Conservation (phyloP, 2,329 filamentous ascomycete species). For the Mycogone perniciosa region DNA sequence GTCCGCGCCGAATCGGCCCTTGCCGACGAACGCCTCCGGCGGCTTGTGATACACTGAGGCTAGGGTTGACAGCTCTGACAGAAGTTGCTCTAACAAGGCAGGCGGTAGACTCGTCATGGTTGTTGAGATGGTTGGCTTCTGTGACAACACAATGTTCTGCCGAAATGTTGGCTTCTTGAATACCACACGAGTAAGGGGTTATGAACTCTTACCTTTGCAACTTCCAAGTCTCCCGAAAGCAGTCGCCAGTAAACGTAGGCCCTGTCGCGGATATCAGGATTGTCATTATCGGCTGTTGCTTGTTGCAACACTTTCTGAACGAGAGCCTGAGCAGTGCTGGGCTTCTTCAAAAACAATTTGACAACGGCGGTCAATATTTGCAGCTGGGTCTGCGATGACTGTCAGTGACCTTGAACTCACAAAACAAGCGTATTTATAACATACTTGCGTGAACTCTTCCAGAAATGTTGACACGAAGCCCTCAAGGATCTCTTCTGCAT, state of each 20-base stretch:
- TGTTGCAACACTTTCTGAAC: constrained; percentile 92
- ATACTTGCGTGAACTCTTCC: constrained; percentile 90
- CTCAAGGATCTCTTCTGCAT: constrained; percentile 88
- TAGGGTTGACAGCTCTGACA: constrained; percentile 85
- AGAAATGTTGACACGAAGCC: constrained; percentile 91
- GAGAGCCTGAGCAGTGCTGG: constrained; percentile 79
- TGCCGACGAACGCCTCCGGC: constrained; percentile 94
- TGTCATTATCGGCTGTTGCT: constrained; percentile 92
- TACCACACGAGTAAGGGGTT: not conserved
- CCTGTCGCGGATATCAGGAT: constrained; percentile 92
- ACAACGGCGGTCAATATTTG: constrained; percentile 97
- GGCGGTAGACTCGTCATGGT: constrained; percentile 88
- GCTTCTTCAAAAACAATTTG: constrained; percentile 96
- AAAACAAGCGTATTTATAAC: constrained; percentile 19
- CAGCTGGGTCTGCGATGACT: constrained; percentile 67
- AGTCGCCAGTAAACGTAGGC: constrained; percentile 98
- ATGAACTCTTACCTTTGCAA: constrained; percentile 66
- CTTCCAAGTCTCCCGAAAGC: constrained; percentile 81
- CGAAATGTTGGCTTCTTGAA: not conserved
- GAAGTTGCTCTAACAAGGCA: constrained; percentile 78
- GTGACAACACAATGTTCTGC: constrained; percentile 80
- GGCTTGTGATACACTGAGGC: constrained; percentile 98
- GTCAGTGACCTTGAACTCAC: constrained; percentile 4
- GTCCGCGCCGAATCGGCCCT: constrained; percentile 88
- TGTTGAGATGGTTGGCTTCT: constrained; percentile 88